Conservation (phyloP, 176 grass and related monocot genomes). For the Zoysia japonica region DNA sequence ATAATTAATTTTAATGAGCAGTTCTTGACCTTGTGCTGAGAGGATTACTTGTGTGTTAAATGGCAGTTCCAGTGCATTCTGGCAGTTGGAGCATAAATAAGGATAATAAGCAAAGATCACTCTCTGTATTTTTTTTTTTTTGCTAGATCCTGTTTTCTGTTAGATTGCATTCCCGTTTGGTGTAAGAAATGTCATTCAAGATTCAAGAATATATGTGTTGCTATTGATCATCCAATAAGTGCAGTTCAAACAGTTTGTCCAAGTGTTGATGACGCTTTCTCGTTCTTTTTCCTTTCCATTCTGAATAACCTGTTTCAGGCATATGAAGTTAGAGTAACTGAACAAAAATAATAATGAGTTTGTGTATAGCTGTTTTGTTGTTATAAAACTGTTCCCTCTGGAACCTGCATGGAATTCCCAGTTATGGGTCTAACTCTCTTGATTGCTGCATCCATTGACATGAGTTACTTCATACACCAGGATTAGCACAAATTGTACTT, state of each 20-base stretch:
- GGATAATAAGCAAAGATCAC: background rate
- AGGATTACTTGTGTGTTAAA: background rate
- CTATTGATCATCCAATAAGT: constrained; percentile 9
- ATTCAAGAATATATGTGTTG: constrained; percentile 8
- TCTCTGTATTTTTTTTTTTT: background rate
- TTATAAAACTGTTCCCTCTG: constrained; percentile 13
- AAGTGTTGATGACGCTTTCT: background rate
- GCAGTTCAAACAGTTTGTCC: background rate
- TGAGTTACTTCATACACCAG: background rate
- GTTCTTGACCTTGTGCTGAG: background rate
- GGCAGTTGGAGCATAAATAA: background rate
- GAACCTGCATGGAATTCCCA: constrained; percentile 27
- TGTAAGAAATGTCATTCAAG: background rate
- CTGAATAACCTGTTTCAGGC: constrained; percentile 2
- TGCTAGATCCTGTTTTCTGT: constrained; percentile 10
- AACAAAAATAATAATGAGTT: constrained; percentile 10
- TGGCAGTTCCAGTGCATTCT: background rate
- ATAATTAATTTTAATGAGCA: background rate
- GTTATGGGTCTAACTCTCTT: background rate
- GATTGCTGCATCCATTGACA: constrained; percentile 11
- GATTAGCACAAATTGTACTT: too few relatives aligned
- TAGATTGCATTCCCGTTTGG: background rate
- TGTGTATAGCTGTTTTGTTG: background rate
- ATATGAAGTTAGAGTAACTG: constrained; percentile 25
- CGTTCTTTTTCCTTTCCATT: background rate